Evolutionary conservation across 768 basidiomycete species (phyloP), one percentile per base, ranked within the genome.

Genomic region (Cystoderma amianthinum): DNA sequence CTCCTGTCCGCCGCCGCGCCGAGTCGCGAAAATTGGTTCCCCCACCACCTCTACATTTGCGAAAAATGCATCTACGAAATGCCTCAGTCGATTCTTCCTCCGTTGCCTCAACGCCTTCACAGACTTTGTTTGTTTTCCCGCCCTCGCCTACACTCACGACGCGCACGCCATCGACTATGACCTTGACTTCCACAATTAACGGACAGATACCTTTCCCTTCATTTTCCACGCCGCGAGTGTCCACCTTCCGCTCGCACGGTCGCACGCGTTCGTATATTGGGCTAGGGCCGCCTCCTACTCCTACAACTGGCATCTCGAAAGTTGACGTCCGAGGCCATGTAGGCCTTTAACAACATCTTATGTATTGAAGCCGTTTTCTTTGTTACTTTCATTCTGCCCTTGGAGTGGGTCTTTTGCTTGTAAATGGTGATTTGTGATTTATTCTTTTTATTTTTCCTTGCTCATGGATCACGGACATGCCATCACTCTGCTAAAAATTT

Each of bases 41-140:
- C 6, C 75, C 81, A 0, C 75, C 81, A 10, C n/a, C n/a, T n/a
- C 69, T 82, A 16, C 72, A 74, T 41, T 64, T 82, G 5, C 64
- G 71, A 16, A 62, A 55, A 47, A 59, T 48, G 45, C 48, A 65
- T 3, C 46, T 67, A 34, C 58, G 57, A 38, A 64, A 61, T 47
- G 49, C 58, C 21, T 60, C 62, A 36, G 52, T 47, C 36, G 44
- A 54, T 39, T 53, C 51, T n/a, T 55, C 53, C 3, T 53, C 59
- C 13, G 49, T 49, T 2, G 53, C 67, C 28, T 59, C 69, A 35
- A 74, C 81, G 23, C 83, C 85, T 22, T 86, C 87, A 1, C 89
- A 91, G 56, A 91, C 88, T 0, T 69, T 91, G 35, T 90, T 91
- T 50, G 81, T 91, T 25, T 91, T 91, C 55, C 88, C 88, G 1